Evolutionary conservation across 177 flowering plant genomes (phyloP), one percentile per base, ranked within the genome.

Genomic region (Tripterygium wilfordii): DNA sequence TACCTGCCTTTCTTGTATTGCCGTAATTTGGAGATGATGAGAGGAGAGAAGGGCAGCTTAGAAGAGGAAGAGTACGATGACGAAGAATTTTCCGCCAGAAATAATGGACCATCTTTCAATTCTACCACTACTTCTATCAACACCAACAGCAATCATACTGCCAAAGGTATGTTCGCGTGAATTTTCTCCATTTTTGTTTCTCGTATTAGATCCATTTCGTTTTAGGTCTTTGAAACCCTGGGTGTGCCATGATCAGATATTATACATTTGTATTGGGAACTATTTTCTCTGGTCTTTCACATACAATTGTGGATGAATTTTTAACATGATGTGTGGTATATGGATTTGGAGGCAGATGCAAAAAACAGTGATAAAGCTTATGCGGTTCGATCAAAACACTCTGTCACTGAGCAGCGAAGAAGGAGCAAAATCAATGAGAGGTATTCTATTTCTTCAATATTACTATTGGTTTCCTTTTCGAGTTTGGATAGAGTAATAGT

Each of bases 401-500:
- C 88, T 0, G 88, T 79, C 3, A 82, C 88, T 3, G 88, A 82
- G 71, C 88, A 81, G 69, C 70, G 79, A 3, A 63, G 85, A 18
- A 65, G 88, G 66, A 78, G 82, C 74, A 82, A 82, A 60, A 82
- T 82, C 31, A 82, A 82, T 45, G 88, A 82, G 63, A 82, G 88
- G 88, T 63, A 44, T 56, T 49, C 21, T 28, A 37, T 19, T 24
- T 13, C 18, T 7, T 21, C 7, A 15, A 1, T 22, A 37, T 26
- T 14, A 0, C 19, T 30, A 22, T 48, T 14, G 12, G 5, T 19
- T 32, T 32, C 10, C 24, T 36, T 28, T 28, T 12, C 7, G n/a
- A n/a, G n/a, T n/a, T n/a, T n/a, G n/a, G n/a, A n/a, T n/a, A n/a
- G n/a, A n/a, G n/a, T n/a, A n/a, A n/a, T n/a, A n/a, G n/a, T n/a